A percentile compares a stretch with the other conserved stretches of the same genome.
Evolutionary conservation across 345 rosid species (phyloP).

Genomic region (Citrus hindsii): DNA sequence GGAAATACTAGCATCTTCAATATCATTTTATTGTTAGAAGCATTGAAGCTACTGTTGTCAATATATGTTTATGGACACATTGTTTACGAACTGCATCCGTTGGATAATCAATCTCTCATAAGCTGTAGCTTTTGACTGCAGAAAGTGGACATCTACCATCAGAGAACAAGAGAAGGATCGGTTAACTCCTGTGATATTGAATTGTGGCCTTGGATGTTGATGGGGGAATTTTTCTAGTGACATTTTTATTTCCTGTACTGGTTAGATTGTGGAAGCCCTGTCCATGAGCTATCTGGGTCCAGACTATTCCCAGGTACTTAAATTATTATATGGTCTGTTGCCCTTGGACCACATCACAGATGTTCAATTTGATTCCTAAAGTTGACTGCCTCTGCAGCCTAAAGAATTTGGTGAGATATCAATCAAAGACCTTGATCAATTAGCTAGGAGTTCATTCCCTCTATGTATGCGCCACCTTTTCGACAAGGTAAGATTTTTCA

Average conservation of each 20-base stretch:
- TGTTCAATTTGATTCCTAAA: conserved; percentile 9
- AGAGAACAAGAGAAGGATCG: conserved; percentile 89
- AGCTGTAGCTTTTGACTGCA: conserved; percentile 31
- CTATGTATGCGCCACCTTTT: conserved; percentile 90
- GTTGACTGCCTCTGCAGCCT: conserved; percentile 44
- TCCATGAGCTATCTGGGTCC: conserved; percentile 81
- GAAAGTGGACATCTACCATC: conserved; percentile 82
- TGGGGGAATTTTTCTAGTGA: conserved; percentile 8
- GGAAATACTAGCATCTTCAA: not conserved
- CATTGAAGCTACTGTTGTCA: not conserved
- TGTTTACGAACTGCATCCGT: not conserved
- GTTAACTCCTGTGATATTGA: conserved; percentile 60
- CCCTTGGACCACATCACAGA: not conserved
- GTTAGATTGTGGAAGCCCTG: conserved; percentile 81
- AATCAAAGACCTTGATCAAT: conserved; percentile 71
- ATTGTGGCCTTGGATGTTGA: conserved; percentile 13
- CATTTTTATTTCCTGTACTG: conserved; percentile 1
- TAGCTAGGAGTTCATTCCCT: conserved; percentile 81
- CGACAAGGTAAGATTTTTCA: conserved; percentile 59
- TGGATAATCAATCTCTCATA: conserved; percentile 2
- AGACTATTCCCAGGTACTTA: conserved; percentile 78
- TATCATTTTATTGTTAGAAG: not conserved
- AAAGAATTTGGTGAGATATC: conserved; percentile 70
- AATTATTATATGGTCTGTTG: conserved; percentile 1
- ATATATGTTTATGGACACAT: not conserved